phyloP scores from a whole-genome alignment of 352 stramenopile species.

The Lagenidium sp. region DNA sequence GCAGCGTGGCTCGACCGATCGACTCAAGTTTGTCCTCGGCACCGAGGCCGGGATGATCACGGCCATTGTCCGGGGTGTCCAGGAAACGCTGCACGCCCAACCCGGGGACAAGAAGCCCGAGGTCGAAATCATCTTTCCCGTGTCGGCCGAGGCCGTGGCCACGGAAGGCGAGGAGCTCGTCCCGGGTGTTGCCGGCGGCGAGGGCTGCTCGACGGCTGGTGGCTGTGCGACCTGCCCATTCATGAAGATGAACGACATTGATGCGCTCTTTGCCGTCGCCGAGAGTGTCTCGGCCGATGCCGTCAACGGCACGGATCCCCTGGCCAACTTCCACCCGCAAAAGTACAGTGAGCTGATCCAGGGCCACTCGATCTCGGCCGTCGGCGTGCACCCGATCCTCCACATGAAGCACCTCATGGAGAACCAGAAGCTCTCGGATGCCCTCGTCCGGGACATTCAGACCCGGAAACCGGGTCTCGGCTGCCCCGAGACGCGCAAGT shows the following conservation, averaged over 20 bases:
- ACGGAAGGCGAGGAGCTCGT: constrained; percentile 79
- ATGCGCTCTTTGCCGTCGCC: constrained; percentile 91
- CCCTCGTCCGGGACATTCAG: constrained; percentile 83
- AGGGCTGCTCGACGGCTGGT: constrained; percentile 95
- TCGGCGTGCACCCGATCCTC: constrained; percentile 94
- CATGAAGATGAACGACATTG: constrained; percentile 99
- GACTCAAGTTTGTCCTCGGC: constrained; percentile 92
- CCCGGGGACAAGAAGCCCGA: constrained; percentile 53
- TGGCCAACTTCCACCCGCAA: constrained; percentile 88
- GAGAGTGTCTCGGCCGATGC: constrained; percentile 43
- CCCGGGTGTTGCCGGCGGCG: constrained; percentile 86
- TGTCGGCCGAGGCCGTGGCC: constrained; percentile 89
- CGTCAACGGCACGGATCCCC: constrained; percentile 26
- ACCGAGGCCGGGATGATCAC: constrained; percentile 98
- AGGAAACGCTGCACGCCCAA: constrained; percentile 56
- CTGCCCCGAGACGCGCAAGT: constrained; percentile 32
- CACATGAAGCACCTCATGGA: constrained; percentile 97
- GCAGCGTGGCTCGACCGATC: constrained; percentile 46
- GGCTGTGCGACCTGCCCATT: constrained; percentile 97
- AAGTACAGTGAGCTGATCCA: constrained; percentile 89
- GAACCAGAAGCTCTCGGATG: constrained; percentile 66
- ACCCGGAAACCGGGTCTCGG: constrained; percentile 41
- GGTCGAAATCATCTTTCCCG: constrained; percentile 96
- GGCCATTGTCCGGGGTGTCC: constrained; percentile 93
- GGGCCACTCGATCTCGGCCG: constrained; percentile 85